Base-by-base conservation (phyloP, 2,329 filamentous ascomycete genomes). In the Ilyonectria robusta region DNA sequence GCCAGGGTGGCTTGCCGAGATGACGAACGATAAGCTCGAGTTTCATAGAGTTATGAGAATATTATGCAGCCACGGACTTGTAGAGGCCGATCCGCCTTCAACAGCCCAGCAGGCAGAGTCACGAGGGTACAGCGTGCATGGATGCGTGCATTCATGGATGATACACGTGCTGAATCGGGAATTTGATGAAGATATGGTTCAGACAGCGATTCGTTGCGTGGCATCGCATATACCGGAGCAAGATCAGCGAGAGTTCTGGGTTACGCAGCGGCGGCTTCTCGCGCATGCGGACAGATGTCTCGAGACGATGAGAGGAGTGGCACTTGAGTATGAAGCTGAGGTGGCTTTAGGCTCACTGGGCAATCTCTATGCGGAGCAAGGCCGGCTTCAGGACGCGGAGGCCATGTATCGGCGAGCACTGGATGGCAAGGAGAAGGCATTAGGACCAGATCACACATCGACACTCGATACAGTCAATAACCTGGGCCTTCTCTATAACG, bases 71-170 rank as follows among this genome's bases (percentile, higher is more conserved):
- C 70, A 79, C 51, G 75, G 77, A 13, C 69, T 81, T 9, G 75
- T 69, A 19, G 73, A 80, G 46, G 51, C 67, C 54, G 66, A 76
- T 51, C 47, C 21, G 15, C 60, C n/a, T n/a, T n/a, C n/a, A n/a
- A n/a, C 48, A 66, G 47, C 42, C 46, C 48, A 40, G 9, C 51
- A 47, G 17, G 13, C 50, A n/a, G 71, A 67, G 23, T 75, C 71
- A 1, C 42, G n/a, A 59, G 76, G 75, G 54, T 80, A 80, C 58
- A 71, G 77, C 23, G 69, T 81, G 54, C 78, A 82, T 69, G 68
- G 71, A 40, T 81, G 77, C 63, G 76, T 82, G 33, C 78, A 81
- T 69, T 67, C 72, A 8, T 81, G 76, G 78, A 76, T 70, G 61
- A 67, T 68, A 8, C 59, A 75, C 60, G 71, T 77, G 1, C 63